These are phyloP conservation scores for Arctium lappa DNA, from an alignment of 129 eudicot species.

Conservation along the genomic window DNA sequence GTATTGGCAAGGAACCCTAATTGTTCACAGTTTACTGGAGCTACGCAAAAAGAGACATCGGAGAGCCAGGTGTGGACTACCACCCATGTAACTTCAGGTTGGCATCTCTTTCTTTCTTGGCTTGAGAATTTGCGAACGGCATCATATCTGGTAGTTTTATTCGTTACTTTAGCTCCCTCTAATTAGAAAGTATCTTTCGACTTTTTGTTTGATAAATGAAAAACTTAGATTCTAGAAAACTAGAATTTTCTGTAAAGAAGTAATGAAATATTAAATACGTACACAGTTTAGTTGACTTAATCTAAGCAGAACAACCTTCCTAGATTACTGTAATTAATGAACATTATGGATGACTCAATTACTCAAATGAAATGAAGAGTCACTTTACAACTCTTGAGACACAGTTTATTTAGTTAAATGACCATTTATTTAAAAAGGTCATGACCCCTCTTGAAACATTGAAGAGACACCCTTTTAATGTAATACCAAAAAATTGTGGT, in stretches of 20 bases:
- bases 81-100: constrained; percentile 51
- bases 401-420: not conserved
- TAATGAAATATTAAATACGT: not conserved
- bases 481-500: no score
- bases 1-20: constrained; percentile 30
- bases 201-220: not conserved
- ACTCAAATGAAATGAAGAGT: not conserved
- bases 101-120: not conserved
- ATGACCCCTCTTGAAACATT: no score
- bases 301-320: not conserved
- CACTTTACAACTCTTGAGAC: not conserved
- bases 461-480: no score
- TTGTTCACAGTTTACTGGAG: constrained; percentile 27
- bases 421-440: not conserved
- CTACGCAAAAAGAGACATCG: constrained; percentile 24
- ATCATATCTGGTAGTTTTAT: constrained; percentile 7
- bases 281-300: not conserved
- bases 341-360: not conserved
- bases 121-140: not conserved
- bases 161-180: not conserved
- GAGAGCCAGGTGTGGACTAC: constrained; percentile 41
- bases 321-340: constrained; percentile 1
- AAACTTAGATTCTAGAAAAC: not conserved
- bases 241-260: not conserved
- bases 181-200: not conserved